phyloP scores from a whole-genome alignment of 2,329 filamentous ascomycete genomes.

The Botrytis fragariae region DNA sequence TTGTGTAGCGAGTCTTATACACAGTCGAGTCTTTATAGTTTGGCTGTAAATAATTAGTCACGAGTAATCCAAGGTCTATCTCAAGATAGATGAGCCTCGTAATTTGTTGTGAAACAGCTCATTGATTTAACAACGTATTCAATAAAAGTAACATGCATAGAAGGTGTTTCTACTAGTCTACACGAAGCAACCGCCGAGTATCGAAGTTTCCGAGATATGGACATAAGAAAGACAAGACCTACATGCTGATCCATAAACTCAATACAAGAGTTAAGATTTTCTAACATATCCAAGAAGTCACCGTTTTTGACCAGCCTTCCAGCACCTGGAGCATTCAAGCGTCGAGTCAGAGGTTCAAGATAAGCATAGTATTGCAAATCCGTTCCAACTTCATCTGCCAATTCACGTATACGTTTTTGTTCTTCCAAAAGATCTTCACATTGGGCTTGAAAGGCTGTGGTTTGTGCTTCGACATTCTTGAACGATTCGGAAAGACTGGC shows the following conservation, averaged over 20 bases:
- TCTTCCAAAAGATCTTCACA: constrained; percentile 85
- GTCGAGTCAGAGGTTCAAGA: constrained; percentile 82
- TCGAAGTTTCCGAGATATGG: neutral
- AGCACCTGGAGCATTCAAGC: constrained; percentile 88
- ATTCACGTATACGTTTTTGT: constrained; percentile 71
- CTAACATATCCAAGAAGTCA: constrained; percentile 84
- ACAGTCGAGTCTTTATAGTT: constrained; percentile 83
- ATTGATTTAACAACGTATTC: neutral
- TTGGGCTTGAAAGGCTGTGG: constrained; percentile 86
- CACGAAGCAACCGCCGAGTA: neutral
- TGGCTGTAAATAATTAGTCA: constrained; percentile 48
- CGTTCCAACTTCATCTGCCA: constrained; percentile 81
- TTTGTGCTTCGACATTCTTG: constrained; percentile 82
- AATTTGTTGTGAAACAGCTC: neutral
- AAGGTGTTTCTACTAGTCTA: neutral
- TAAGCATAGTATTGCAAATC: constrained; percentile 96
- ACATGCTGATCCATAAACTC: constrained; percentile 89
- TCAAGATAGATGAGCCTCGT: neutral
- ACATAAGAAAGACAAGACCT: constrained; percentile 38
- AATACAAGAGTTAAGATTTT: constrained; percentile 84
- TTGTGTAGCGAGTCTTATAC: constrained; percentile 83
- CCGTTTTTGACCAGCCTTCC: constrained; percentile 79
- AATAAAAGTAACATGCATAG: neutral
- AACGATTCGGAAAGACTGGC: constrained; percentile 82
- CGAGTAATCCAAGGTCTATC: constrained; percentile 25